These are phyloP conservation scores for Boletellus sp. DNA, from an alignment of 768 basidiomycete species.

Conservation along the genomic window DNA sequence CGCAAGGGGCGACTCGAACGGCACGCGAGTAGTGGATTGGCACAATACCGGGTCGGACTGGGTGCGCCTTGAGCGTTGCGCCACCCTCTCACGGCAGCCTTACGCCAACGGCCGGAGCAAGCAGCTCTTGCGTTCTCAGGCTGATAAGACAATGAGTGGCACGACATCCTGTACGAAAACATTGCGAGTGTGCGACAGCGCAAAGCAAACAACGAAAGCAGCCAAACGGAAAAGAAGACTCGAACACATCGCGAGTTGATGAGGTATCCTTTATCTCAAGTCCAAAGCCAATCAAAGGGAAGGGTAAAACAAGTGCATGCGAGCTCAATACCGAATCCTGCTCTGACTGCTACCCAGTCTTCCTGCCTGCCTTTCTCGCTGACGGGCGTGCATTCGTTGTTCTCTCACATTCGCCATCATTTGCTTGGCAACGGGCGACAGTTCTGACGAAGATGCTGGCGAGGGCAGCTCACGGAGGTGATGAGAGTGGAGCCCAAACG, in stretches of 20 bases:
- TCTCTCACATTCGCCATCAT: constrained; percentile 63
- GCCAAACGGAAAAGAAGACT: constrained; percentile 8
- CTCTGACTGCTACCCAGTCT: constrained; percentile 32
- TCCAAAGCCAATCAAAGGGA: constrained; percentile 10
- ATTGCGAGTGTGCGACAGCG: neutral
- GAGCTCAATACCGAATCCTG: constrained; percentile 26
- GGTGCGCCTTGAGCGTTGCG: too few relatives aligned
- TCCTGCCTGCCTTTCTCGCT: constrained; percentile 29
- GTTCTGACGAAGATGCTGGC: constrained; percentile 67
- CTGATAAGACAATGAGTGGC: neutral
- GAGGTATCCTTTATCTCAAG: constrained; percentile 11
- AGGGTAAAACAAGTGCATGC: neutral
- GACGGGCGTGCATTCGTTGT: constrained; percentile 34
- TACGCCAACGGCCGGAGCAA: too few relatives aligned
- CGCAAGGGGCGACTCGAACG: neutral
- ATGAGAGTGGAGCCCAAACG: constrained; percentile 37
- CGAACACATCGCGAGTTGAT: constrained; percentile 15
- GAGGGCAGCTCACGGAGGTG: constrained; percentile 41
- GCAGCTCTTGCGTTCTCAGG: neutral
- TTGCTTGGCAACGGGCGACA: constrained; percentile 64
- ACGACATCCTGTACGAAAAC: neutral
- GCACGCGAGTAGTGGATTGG: neutral
- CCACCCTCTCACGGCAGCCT: constrained; percentile 3
- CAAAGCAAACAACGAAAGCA: constrained; percentile 6
- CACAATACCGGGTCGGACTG: too few relatives aligned